phyloP scores from a whole-genome alignment of 495 filamentous ascomycete species.

The Massariosphaeria phaeospora region DNA sequence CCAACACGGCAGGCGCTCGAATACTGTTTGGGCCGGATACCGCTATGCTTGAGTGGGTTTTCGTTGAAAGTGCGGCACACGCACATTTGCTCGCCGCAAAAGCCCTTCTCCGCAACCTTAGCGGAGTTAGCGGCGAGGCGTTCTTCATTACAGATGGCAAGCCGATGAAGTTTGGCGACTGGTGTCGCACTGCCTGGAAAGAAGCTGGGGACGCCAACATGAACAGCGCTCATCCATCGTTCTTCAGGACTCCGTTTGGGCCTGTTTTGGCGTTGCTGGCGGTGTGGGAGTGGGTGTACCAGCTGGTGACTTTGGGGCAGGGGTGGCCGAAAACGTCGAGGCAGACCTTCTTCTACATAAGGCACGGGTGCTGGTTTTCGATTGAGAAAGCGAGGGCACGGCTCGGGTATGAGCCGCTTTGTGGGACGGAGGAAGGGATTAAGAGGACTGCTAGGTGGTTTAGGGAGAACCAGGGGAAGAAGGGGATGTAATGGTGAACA shows the following conservation, averaged over 20 bases:
- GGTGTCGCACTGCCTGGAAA: background rate
- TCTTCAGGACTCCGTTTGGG: constrained; percentile 3
- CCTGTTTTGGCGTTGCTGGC: background rate
- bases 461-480: background rate
- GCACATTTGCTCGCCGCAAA: constrained; percentile 8
- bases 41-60: background rate
- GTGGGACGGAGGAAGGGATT: constrained; percentile 8
- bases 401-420: constrained; percentile 16
- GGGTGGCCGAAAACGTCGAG: background rate
- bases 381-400: constrained; percentile 19
- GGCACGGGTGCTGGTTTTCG: constrained; percentile 6
- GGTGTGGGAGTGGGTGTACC: background rate
- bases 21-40: constrained; percentile 6
- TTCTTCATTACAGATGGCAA: constrained; percentile 17
- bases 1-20: background rate
- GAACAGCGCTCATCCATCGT: background rate
- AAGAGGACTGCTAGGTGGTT: constrained; percentile 11
- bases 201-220: background rate
- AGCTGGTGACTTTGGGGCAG: background rate
- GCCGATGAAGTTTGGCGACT: constrained; percentile 18
- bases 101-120: background rate
- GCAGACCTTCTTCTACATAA: constrained; percentile 4
- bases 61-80: constrained; percentile 10
- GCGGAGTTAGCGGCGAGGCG: constrained; percentile 10
- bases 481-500: too few relatives aligned